Evolutionary conservation across 2,329 filamentous ascomycete genomes (phyloP), one percentile per base, ranked within the genome.

Genomic region (Diaporthe velutina): DNA sequence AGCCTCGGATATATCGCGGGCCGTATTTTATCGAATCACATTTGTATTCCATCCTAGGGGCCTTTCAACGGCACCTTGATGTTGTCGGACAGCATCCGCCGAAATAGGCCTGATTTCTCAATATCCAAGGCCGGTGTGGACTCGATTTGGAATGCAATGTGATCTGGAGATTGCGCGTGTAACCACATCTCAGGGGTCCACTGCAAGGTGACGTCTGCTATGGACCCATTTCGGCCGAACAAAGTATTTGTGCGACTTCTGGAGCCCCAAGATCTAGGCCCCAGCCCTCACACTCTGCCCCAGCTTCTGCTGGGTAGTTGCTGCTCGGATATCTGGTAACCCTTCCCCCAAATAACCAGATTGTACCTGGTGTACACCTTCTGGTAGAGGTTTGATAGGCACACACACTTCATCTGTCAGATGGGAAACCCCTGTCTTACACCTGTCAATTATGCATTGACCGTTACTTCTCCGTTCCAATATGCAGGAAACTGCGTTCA

Each of bases 101-200:
- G 15, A 38, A 54, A 40, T 30, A 15, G n/a, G 60, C 15, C 58
- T 54, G 33, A 54, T 64, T 35, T 40, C 38, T 25, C 45, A 52
- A 68, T 54, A 68, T 33, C 35, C 30, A n/a, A 54, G 70, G 45
- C 58, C 57, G 57, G 57, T 64, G 45, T 40, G 70, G 38, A n/a
- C 57, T 61, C 35, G 45, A 45, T 64, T 60, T 58, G 48, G 70
- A 45, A 64, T 60, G 70, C 45, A 50, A 48, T 71, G 68, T 54
- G 73, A 71, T 74, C 48, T 74, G 73, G 57, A 74, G 40, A 42
- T 74, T 70, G 40, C 42, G n/a, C 55, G 58, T 72, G 68, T 74
- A 64, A 50, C 58, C 68, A 55, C 30, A n/a, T n/a, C 68, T 40
- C 57, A 54, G 48, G 58, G 57, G 58, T 64, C 28, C n/a, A 38